These are phyloP conservation scores for Monosporozyma aerobia DNA, from an alignment of 805 yeast genomes.

Conservation along the genomic window DNA sequence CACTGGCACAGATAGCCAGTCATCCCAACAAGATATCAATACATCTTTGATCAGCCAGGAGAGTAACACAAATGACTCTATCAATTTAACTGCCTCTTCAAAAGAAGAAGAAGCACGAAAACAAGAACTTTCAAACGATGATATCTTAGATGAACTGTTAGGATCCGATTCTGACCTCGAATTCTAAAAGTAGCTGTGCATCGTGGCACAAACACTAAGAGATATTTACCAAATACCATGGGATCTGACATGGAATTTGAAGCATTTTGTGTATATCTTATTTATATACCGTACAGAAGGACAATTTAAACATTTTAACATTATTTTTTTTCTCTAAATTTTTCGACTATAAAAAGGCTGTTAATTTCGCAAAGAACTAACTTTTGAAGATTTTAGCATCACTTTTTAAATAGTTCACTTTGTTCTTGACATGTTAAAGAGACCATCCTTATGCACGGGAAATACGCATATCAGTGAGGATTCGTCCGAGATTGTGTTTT, in stretches of 20 bases:
- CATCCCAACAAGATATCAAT: not conserved
- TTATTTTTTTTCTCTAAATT: not conserved
- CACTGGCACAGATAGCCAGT: conserved; percentile 7
- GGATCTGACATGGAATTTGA: not conserved
- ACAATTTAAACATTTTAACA: conserved; percentile 1
- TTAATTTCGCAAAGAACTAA: no score
- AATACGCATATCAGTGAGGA: conserved; percentile 99
- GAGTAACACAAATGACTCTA: not conserved
- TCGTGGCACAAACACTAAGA: not conserved
- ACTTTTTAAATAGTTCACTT: not conserved
- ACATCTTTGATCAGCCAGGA: not conserved
- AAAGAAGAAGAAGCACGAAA: not conserved
- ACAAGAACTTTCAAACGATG: conserved; percentile 7
- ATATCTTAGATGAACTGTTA: conserved; percentile 12
- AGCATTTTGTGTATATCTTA: not conserved
- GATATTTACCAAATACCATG: not conserved
- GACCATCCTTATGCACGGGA: conserved; percentile 99
- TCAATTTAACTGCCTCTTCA: not conserved
- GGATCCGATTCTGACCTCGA: conserved; percentile 24
- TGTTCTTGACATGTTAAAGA: conserved; percentile 6
- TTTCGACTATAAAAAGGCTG: not conserved
- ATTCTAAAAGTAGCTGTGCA: not conserved
- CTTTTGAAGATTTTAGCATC: not conserved
- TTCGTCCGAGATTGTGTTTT: conserved; percentile 99
- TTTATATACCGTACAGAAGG: conserved; percentile 1